Conservation (phyloP, 768 basidiomycete genomes). For the Dioszegia crocea region DNA sequence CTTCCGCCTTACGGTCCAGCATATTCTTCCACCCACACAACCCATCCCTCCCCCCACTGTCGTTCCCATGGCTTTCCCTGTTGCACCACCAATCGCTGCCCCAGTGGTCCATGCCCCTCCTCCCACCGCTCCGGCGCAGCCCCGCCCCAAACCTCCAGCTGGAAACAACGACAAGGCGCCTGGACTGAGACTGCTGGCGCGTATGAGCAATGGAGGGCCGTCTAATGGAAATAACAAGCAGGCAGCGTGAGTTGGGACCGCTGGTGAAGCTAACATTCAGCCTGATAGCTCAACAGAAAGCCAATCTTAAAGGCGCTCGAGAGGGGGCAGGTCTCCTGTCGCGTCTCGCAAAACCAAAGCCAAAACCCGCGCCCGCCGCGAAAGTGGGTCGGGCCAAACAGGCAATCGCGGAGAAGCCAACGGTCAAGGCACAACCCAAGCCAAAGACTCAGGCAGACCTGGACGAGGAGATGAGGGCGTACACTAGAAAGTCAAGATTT, state of each 20-base stretch:
- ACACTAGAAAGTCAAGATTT: conserved; percentile 32
- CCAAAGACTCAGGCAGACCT: conserved; percentile 36
- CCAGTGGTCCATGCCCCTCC: conserved; percentile 2
- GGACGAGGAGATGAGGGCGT: conserved; percentile 43
- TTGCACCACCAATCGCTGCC: neutral
- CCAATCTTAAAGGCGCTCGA: conserved; percentile 16
- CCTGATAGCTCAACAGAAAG: conserved; percentile 32
- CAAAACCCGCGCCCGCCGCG: conserved; percentile 7
- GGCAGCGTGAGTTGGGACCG: conserved; percentile 21
- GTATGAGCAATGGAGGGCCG: conserved; percentile 22
- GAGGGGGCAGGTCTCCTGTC: conserved; percentile 28
- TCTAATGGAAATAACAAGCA: conserved; percentile 6
- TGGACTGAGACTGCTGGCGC: conserved; percentile 27
- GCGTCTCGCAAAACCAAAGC: conserved; percentile 20
- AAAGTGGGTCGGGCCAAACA: conserved; percentile 37
- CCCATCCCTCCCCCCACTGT: conserved; percentile 13
- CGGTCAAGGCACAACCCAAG: conserved; percentile 14
- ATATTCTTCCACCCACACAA: conserved; percentile 28
- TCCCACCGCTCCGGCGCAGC: neutral
- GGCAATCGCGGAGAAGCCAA: conserved; percentile 22
- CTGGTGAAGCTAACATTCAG: conserved; percentile 1
- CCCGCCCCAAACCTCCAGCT: neutral
- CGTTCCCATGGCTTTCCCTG: conserved; percentile 6
- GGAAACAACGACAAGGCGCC: conserved; percentile 18
- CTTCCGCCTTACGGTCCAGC: conserved; percentile 26